Evolutionary conservation across 176 grass and related monocot genomes (phyloP), one percentile per base, ranked within the genome.

Genomic region (Carex scoparia): DNA sequence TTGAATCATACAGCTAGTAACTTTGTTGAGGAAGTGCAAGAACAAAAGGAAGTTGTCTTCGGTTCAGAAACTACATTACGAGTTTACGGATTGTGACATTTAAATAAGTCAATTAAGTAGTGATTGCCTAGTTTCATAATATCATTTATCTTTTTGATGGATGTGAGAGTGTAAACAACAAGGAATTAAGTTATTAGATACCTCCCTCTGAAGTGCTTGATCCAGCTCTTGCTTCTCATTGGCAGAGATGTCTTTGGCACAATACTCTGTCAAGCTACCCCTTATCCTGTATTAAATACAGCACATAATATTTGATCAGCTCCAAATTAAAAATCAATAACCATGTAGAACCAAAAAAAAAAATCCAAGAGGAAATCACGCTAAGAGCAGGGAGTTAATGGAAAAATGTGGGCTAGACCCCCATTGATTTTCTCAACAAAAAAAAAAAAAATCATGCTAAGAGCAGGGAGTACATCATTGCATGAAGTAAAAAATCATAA

Each of bases 161-260:
- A 62, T 12, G 3, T 3, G 28, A 65, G 63, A 65, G 30, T 37
- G 65, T 68, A 68, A 68, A 37, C 32, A 65, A 32, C 28, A 28
- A 65, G 33, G 48, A 51, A 33, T 35, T 33, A 56, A 38, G 8
- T 30, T 48, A 32, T 46, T 69, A 56, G 2, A 81, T 86, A 94
- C 92, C 92, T 92, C 90, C 28, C 87, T 92, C 65, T 94, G 94
- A 70, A 97, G 92, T 84, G 92, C 90, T 77, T 94, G 85, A 87
- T 97, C 94, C 61, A 94, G 88, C 81, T 94, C 94, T 62, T 97
- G 38, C 78, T 94, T 92, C 6, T 94, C 94, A 42, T 84, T 86
- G 0, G 37, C 49, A 49, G 90, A 85, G 72, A 92, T 90, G 71
- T 92, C 94, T 89, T 94, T 92, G 58, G 87, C 90, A 85, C 79